Percentiles rank a stretch among this genome's conserved stretches.
phyloP scores from a whole-genome alignment of 176 grass and related monocot genomes.

The Poa pratensis region DNA sequence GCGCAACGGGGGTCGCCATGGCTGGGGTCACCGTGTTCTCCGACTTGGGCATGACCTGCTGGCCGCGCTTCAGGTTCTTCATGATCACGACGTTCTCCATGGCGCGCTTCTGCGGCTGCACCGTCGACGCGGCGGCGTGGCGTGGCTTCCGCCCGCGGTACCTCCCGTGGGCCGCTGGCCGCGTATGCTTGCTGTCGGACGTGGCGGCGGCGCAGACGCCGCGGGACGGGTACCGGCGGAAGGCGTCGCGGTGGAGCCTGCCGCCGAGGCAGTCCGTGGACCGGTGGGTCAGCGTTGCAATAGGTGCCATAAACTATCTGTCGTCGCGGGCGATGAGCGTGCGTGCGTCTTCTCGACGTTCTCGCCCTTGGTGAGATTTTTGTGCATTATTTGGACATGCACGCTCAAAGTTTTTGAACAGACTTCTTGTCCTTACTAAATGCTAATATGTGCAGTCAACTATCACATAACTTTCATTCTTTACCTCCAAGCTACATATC shows the following conservation, averaged over 20 bases:
- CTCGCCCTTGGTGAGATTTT: background rate
- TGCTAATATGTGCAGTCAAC: too few relatives aligned
- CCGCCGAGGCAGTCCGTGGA: background rate
- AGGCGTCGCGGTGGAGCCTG: background rate
- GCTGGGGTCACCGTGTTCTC: background rate
- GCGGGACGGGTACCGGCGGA: background rate
- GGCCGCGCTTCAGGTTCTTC: constrained; percentile 28
- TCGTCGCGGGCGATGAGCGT: background rate
- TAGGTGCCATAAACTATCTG: background rate
- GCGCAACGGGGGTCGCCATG: background rate
- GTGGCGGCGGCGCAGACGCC: background rate
- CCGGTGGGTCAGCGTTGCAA: background rate
- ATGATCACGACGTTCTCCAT: constrained; percentile 33
- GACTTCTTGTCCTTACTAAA: too few relatives aligned
- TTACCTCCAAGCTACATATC: too few relatives aligned
- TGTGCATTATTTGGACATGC: too few relatives aligned
- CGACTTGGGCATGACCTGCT: background rate
- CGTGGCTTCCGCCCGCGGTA: background rate
- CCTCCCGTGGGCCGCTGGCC: background rate
- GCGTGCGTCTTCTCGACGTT: background rate
- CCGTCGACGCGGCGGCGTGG: background rate
- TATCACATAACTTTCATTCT: too few relatives aligned
- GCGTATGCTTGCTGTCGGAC: background rate
- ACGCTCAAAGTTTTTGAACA: too few relatives aligned
- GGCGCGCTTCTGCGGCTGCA: background rate